Percentiles rank a stretch among this genome's conserved stretches.
These are phyloP conservation scores for Penicillium sp. DNA, from an alignment of 2,329 filamentous ascomycete species.

Conservation along the genomic window DNA sequence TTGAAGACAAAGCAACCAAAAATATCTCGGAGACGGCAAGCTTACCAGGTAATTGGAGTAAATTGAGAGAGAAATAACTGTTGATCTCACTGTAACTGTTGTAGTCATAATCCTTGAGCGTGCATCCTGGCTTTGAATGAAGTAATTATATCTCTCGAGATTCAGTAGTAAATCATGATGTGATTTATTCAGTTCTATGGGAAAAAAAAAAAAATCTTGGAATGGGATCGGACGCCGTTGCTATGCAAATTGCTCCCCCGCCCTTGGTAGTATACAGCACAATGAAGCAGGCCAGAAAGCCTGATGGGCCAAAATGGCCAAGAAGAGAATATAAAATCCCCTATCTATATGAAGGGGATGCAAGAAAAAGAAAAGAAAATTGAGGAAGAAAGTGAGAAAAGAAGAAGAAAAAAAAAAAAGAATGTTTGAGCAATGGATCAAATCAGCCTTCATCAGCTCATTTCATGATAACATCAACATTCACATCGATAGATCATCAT, in stretches of 20 bases:
- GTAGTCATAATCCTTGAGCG: too few species aligned
- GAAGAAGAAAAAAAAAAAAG: not conserved
- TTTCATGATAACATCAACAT: slow-evolving; percentile 11
- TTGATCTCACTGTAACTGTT: too few species aligned
- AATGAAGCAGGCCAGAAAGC: not conserved
- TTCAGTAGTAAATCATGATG: not conserved
- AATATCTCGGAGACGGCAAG: too few species aligned
- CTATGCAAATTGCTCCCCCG: slow-evolving; percentile 25
- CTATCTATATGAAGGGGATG: slow-evolving; percentile 6
- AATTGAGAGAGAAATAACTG: too few species aligned
- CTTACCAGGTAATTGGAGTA: too few species aligned
- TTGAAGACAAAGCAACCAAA: too few species aligned
- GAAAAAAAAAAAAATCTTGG: not conserved
- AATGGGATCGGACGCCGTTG: slow-evolving; percentile 23
- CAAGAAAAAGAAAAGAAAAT: slow-evolving; percentile 5
- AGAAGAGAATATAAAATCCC: not conserved
- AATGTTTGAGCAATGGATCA: not conserved
- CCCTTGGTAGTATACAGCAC: slow-evolving; percentile 19
- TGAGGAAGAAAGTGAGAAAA: slow-evolving; percentile 1
- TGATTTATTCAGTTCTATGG: not conserved
- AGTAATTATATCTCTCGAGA: too few species aligned
- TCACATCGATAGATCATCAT: slow-evolving; percentile 13
- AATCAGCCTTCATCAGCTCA: not conserved
- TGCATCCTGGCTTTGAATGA: too few species aligned
- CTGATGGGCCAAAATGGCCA: not conserved